Percentiles rank a stretch among this genome's conserved stretches.
Conservation (phyloP, 225 moss, liverwort and hornwort genomes). For the Bryum argenteum region DNA sequence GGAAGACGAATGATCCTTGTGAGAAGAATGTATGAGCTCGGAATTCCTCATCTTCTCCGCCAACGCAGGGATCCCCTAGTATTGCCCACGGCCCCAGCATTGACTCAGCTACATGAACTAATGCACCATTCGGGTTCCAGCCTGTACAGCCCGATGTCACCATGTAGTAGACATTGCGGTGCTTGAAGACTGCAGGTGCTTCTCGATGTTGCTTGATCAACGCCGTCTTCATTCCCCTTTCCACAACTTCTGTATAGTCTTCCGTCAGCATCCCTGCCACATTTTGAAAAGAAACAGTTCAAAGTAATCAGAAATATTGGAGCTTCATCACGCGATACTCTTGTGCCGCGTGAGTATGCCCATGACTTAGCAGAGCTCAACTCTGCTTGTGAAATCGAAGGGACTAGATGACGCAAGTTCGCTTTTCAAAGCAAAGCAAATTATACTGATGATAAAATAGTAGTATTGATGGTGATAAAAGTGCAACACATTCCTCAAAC, state of each 20-base stretch:
- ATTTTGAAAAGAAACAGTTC: not conserved
- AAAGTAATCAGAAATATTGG: not conserved
- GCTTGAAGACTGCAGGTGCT: conserved; percentile 94
- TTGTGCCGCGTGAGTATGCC: not conserved
- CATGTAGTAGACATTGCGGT: conserved; percentile 83
- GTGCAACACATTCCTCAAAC: conserved; percentile 19
- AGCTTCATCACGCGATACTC: not conserved
- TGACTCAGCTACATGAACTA: conserved; percentile 87
- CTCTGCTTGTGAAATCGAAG: not conserved
- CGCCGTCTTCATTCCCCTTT: conserved; percentile 72
- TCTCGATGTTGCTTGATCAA: conserved; percentile 86
- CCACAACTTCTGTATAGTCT: conserved; percentile 81
- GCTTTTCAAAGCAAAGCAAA: conserved; percentile 1
- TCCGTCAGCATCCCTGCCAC: conserved; percentile 68
- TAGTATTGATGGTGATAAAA: not conserved
- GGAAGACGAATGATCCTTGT: conserved; percentile 90
- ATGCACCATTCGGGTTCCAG: conserved; percentile 82
- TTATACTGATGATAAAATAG: too few relatives aligned
- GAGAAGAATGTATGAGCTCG: conserved; percentile 82
- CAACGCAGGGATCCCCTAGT: conserved; percentile 87
- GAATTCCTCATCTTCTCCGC: conserved; percentile 78
- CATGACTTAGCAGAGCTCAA: conserved; percentile 18
- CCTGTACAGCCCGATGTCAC: conserved; percentile 92
- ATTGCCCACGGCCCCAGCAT: conserved; percentile 91
- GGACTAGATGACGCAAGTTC: conserved; percentile 19